Evolutionary conservation across 2,329 filamentous ascomycete genomes (phyloP).

Genomic region (Cryphonectria parasitica): DNA sequence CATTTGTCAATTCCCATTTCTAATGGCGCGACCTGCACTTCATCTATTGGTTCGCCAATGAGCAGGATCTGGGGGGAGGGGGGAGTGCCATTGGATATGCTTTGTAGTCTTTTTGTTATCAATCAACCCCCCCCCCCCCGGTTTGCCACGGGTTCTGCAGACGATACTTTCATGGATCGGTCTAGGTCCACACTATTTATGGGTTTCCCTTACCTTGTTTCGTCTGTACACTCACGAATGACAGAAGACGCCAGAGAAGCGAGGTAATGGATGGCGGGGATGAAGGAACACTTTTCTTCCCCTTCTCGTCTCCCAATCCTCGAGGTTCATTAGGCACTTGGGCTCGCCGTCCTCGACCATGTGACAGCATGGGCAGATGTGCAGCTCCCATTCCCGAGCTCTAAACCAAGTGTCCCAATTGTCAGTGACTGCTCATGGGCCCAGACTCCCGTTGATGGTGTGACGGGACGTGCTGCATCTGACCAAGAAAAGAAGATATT

Average conservation of each 20-base stretch:
- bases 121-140: neutral
- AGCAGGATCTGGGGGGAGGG: neutral
- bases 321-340: neutral
- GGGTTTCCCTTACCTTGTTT: neutral
- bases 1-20: neutral
- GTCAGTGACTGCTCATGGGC: neutral
- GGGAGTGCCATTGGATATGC: neutral
- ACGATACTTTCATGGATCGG: neutral
- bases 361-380: neutral
- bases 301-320: neutral
- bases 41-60: neutral
- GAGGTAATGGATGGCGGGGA: neutral
- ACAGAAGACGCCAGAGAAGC: neutral
- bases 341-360: neutral
- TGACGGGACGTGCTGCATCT: neutral
- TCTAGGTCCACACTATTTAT: neutral
- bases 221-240: neutral
- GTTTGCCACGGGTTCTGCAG: neutral
- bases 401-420: neutral
- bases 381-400: neutral
- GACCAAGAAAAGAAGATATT: neutral
- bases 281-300: neutral
- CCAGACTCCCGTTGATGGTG: neutral
- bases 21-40: neutral
- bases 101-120: neutral